phyloP scores from a whole-genome alignment of 1,284 basidiomycete genomes.

The Inonotus obliquus region DNA sequence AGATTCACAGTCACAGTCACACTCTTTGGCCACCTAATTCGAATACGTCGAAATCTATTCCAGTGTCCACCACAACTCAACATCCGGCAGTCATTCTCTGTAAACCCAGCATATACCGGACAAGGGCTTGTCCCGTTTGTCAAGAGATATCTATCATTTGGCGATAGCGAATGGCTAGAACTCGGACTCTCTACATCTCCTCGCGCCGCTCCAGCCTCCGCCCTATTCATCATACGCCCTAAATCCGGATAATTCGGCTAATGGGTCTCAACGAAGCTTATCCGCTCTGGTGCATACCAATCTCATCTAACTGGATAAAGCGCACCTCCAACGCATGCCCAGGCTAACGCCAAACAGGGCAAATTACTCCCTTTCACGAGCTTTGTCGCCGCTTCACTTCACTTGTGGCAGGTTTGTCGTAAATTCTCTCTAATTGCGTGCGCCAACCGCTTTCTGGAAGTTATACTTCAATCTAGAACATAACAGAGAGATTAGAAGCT shows the following conservation, averaged over 20 bases:
- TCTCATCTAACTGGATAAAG: conserved; percentile 21
- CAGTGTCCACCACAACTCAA: too few relatives aligned
- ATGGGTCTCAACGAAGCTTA: conserved; percentile 18
- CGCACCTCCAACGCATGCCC: conserved; percentile 15
- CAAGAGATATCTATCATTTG: too few relatives aligned
- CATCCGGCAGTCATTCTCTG: too few relatives aligned
- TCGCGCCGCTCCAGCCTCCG: conserved; percentile 14
- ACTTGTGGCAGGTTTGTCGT: conserved; percentile 18
- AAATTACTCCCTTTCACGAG: conserved; percentile 20
- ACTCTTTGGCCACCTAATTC: background rate
- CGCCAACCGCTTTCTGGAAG: conserved; percentile 4
- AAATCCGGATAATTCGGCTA: conserved; percentile 15
- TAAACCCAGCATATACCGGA: too few relatives aligned
- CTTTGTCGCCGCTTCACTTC: conserved; percentile 9
- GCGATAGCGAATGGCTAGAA: too few relatives aligned
- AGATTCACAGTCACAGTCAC: background rate
- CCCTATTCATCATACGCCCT: conserved; percentile 13
- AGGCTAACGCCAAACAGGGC: conserved; percentile 6
- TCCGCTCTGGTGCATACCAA: conserved; percentile 22
- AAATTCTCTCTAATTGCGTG: conserved; percentile 13
- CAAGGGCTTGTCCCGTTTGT: too few relatives aligned
- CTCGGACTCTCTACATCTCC: background rate
- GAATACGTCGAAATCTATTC: background rate
- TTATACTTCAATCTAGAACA: background rate
- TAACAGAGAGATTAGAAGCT: conserved; percentile 1